phyloP scores from a whole-genome alignment of 768 basidiomycete genomes.

The Macrolepiota fuliginosa region DNA sequence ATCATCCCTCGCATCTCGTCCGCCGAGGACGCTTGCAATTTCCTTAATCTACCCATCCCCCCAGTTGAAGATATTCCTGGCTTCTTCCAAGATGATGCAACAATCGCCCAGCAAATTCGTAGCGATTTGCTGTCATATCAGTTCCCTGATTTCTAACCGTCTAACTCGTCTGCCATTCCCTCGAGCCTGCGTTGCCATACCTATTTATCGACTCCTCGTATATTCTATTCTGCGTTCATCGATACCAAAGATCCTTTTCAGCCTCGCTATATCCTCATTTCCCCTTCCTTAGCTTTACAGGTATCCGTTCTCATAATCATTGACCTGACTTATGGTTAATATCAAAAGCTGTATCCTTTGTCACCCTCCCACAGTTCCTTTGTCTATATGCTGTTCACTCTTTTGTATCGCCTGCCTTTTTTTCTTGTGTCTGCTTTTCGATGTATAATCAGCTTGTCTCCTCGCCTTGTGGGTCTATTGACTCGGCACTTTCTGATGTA shows the following conservation, averaged over 20 bases:
- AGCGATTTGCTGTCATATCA: conserved; percentile 70
- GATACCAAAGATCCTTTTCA: conserved; percentile 12
- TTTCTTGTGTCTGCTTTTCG: conserved; percentile 2
- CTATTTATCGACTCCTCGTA: neutral
- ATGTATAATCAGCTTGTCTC: conserved; percentile 12
- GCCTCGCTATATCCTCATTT: conserved; percentile 11
- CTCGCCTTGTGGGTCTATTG: neutral
- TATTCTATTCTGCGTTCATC: conserved; percentile 6
- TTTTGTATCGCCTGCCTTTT: conserved; percentile 7
- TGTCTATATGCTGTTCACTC: neutral
- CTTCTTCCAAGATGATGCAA: conserved; percentile 60
- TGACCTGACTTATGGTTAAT: conserved; percentile 9
- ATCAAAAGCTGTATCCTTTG: conserved; percentile 10
- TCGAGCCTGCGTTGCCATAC: neutral
- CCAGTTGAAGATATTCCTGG: conserved; percentile 79
- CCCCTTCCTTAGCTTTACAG: conserved; percentile 2
- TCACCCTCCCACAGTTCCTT: neutral
- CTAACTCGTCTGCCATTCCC: neutral
- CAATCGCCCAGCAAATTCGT: conserved; percentile 55
- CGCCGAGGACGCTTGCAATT: conserved; percentile 83
- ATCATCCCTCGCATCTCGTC: conserved; percentile 82
- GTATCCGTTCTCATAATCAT: conserved; percentile 7
- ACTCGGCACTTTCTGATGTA: conserved; percentile 13
- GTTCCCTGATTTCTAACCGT: conserved; percentile 68
- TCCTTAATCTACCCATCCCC: conserved; percentile 77